Evolutionary conservation across 176 grass and related monocot species (phyloP).

Genomic region (Eremochloa ophiuroides): DNA sequence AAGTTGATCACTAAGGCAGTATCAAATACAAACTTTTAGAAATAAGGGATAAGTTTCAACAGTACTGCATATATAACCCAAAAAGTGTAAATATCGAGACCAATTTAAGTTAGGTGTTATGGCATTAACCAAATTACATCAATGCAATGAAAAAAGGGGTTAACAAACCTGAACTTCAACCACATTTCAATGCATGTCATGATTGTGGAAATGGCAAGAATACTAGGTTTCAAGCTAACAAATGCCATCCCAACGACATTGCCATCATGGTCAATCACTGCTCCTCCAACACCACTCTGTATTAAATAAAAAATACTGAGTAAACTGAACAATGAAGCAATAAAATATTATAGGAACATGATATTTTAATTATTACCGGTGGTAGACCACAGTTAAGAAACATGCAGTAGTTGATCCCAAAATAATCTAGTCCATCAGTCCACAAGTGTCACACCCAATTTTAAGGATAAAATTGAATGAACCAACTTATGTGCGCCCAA

Average conservation of each 20-base stretch:
- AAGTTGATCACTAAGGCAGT: background rate
- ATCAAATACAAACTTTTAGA: background rate
- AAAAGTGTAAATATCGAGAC: background rate
- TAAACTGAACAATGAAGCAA: background rate
- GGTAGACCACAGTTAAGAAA: background rate
- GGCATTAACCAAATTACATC: background rate
- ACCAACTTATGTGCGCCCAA: no score
- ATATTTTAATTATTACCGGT: background rate
- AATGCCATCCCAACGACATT: background rate
- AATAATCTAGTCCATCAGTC: background rate
- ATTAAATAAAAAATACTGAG: background rate
- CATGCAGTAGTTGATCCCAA: background rate
- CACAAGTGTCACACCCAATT: no score
- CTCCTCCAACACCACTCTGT: background rate
- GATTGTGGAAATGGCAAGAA: background rate
- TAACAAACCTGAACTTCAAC: background rate
- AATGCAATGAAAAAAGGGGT: background rate
- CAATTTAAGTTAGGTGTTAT: background rate
- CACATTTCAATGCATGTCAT: conserved; percentile 8
- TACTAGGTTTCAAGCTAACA: accelerated
- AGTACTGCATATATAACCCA: background rate
- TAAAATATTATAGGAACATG: background rate
- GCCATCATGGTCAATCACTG: background rate
- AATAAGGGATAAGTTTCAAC: background rate
- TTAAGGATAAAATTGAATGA: no score